Conservation (phyloP, 495 filamentous ascomycete species). For the Pseudoneurospora amorphoporcata region DNA sequence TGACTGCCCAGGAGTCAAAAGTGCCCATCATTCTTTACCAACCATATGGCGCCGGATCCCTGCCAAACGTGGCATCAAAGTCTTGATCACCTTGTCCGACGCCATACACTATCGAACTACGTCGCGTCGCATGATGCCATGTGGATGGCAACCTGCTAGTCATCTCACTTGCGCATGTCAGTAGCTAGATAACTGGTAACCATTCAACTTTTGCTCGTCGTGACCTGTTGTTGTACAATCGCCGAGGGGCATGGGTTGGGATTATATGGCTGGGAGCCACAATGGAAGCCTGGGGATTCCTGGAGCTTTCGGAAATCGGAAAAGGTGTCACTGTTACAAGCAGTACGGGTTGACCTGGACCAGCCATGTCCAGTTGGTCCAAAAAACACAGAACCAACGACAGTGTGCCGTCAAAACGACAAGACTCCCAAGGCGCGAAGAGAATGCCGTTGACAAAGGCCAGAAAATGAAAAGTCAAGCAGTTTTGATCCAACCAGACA, state of each 20-base stretch:
- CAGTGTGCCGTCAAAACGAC: not conserved
- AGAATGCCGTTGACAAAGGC: not conserved
- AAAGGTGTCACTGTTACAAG: not conserved
- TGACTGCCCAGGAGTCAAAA: not conserved
- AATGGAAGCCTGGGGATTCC: not conserved
- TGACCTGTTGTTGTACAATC: not conserved
- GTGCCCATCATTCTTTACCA: conserved; percentile 2
- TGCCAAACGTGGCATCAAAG: conserved; percentile 19
- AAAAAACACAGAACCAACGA: not conserved
- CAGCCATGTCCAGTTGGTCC: not conserved
- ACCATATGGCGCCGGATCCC: conserved; percentile 16
- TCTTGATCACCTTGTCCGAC: conserved; percentile 2
- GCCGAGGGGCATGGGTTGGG: not conserved
- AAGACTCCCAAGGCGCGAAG: not conserved
- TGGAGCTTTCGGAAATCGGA: not conserved
- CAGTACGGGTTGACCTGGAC: not conserved
- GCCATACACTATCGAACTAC: not conserved
- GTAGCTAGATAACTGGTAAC: not conserved
- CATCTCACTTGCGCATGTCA: not conserved
- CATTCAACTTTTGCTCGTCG: not conserved
- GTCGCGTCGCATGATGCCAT: not conserved
- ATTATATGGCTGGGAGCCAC: not conserved
- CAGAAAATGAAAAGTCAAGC: not conserved
- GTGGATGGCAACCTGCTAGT: not conserved
- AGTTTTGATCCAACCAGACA: not conserved